Base-by-base conservation (phyloP, 2,329 filamentous ascomycete species). In the Emergomyces orientalis region DNA sequence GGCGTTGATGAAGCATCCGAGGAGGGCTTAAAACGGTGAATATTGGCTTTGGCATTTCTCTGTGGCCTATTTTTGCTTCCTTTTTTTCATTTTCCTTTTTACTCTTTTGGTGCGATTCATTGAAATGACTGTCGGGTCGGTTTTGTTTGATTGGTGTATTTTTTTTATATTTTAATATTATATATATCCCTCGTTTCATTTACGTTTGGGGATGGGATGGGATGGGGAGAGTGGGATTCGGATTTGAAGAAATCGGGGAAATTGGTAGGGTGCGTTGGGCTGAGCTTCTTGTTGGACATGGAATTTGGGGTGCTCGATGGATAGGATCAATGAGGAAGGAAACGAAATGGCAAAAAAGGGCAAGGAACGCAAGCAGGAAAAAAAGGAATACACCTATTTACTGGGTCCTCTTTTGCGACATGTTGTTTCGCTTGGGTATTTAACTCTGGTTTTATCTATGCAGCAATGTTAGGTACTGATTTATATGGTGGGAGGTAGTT, bases 1-100 rank as follows among this genome's bases (percentile, higher is more conserved):
- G 71, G 84, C 86, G 62, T 72, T 87, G 62, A 67, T 80, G 66
- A 80, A 81, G 68, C 73, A 75, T 32, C 64, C 69, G 22, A 71
- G 74, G 65, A 72, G 76, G 49, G 52, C 59, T 22, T 65, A 57
- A 61, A 56, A 41, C 14, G 60, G 27, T 60, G 30, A 32, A 49
- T 60, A 27, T 37, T 39, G 19, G n/a, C 19, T 32, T 55, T 22
- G 6, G 34, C 41, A 7, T 37, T 47, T 22, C 11, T 22, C 43
- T 22, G 43, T 22, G 43, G 43, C 13, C 37, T 14, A 3, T 39
- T 39, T 47, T 47, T n/a, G n/a, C n/a, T 3, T n/a, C 43, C 1
- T 47, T 8, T n/a, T 55, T 34, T 30, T 17, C 3, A 3, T 54
- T 2, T 7, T n/a, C 1, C 4, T 37, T 55, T 37, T 22, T 37